Evolutionary conservation across 805 yeast species (phyloP).

Genomic region (Sugiyamaella qingdaonensis): DNA sequence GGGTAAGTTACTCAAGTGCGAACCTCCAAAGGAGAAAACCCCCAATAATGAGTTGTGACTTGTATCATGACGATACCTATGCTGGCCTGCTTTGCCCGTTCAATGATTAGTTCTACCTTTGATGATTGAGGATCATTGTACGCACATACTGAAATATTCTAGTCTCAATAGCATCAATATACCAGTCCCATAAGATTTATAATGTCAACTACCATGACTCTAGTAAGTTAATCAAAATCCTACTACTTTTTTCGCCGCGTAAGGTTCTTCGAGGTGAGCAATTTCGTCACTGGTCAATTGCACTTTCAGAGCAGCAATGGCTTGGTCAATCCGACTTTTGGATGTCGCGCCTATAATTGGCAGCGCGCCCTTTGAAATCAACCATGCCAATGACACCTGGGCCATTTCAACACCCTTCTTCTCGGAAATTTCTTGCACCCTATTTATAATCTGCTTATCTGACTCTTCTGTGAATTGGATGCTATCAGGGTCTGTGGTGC

Average conservation of each 20-base stretch:
- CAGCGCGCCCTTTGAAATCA: slow-evolving; percentile 43
- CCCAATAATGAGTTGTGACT: too few species aligned
- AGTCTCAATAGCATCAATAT: too few species aligned
- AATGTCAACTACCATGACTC: too few species aligned
- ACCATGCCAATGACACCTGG: slow-evolving; percentile 51
- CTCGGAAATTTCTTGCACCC: slow-evolving; percentile 54
- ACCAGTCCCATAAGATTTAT: too few species aligned
- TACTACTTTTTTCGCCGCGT: slow-evolving; percentile 19
- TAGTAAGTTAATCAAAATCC: not conserved
- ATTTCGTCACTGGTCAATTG: slow-evolving; percentile 34
- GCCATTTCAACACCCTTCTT: slow-evolving; percentile 50
- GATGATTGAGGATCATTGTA: too few species aligned
- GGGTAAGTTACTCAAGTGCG: too few species aligned
- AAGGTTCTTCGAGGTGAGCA: slow-evolving; percentile 28
- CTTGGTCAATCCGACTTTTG: slow-evolving; percentile 48
- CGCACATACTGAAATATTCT: too few species aligned
- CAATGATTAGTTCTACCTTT: too few species aligned
- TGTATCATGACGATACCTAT: too few species aligned
- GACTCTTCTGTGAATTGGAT: slow-evolving; percentile 14
- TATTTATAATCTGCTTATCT: slow-evolving; percentile 35
- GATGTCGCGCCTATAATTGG: slow-evolving; percentile 55
- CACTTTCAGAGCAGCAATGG: slow-evolving; percentile 40
- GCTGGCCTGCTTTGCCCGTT: too few species aligned
- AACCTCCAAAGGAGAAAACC: too few species aligned
- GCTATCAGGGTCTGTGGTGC: slow-evolving; percentile 5